Percentiles rank a stretch among this genome's conserved stretches.
These are phyloP conservation scores for Globisporangium polare DNA, from an alignment of 352 stramenopile species.

Conservation along the genomic window DNA sequence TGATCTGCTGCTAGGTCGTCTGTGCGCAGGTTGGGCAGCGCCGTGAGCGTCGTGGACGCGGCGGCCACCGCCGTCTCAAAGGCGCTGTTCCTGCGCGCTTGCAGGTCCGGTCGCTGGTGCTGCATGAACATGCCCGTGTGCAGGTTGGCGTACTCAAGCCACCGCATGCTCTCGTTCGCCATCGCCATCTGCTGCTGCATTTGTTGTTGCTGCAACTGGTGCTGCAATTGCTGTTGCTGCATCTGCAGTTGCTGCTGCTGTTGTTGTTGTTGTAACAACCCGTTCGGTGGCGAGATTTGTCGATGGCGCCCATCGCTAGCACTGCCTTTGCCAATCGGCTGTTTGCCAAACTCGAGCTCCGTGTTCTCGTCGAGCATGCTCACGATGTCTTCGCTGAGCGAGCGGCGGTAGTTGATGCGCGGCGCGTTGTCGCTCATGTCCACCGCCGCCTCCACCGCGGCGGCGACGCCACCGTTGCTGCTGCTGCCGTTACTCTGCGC, in stretches of 20 bases:
- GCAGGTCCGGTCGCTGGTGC: conserved; percentile 18
- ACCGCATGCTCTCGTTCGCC: conserved; percentile 14
- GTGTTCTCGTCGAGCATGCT: conserved; percentile 63
- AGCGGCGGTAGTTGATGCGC: conserved; percentile 42
- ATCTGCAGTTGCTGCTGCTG: conserved; percentile 13
- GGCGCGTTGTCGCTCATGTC: conserved; percentile 18
- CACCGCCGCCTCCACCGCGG: conserved; percentile 7
- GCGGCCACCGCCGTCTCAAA: conserved; percentile 33
- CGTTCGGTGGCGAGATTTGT: conserved; percentile 14
- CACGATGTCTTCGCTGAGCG: conserved; percentile 75
- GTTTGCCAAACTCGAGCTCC: conserved; percentile 27
- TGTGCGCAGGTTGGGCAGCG: conserved; percentile 23
- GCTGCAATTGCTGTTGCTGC: conserved; percentile 19
- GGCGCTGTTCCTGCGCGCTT: conserved; percentile 14
- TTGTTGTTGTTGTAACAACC: conserved; percentile 6
- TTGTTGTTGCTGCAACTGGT: conserved; percentile 18
- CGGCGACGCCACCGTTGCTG: conserved; percentile 4
- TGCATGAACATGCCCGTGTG: conserved; percentile 9
- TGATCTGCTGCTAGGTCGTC: conserved; percentile 1
- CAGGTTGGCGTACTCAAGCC: conserved; percentile 7
- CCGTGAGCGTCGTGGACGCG: conserved; percentile 33
- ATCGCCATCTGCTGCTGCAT: conserved; percentile 21
- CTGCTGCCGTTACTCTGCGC: conserved; percentile 15
- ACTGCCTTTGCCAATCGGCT: conserved; percentile 23
- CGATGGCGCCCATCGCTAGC: conserved; percentile 5